Base-by-base conservation (phyloP, 1,139 yeast species). In the Saccharomycopsis hybrid region DNA sequence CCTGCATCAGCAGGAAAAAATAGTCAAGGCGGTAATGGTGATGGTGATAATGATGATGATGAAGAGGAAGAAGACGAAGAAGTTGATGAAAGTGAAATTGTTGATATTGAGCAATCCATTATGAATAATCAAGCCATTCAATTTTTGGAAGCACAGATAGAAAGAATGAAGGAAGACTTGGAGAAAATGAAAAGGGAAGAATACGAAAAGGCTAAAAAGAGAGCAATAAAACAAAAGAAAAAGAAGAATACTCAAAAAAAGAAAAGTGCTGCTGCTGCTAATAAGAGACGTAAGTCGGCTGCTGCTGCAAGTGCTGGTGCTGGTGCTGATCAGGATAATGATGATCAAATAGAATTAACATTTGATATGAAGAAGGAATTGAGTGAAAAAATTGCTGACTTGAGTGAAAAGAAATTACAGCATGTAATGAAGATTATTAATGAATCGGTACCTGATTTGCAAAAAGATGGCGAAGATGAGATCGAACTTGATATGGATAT, bases 331-430 rank as follows among this genome's bases (percentile, higher is more conserved):
- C 54, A 52, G n/a, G 56, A 59, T 58, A 54, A 58, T 60, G 61
- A 63, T 64, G 61, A 59, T 50, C 50, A 58, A 60, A 66, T 73
- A 3, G 80, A 78, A 47, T 85, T 85, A 46, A 87, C 97, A 0
- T 92, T 87, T 64, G 97, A 90, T 63, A 92, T 92, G 97, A 92
- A 94, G 76, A 87, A 88, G 64, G 95, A 88, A 65, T 83, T 92
- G 51, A 81, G 92, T 51, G 97, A 89, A 62, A 80, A 82, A 60
- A 92, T 92, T 62, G 82, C 85, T 48, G 82, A 80, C 54, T 60
- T 73, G 43, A 78, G 89, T 35, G 95, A 88, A 57, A 82, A 84
- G 66, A 87, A 86, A 69, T 71, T 92, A 60, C 87, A 84, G 59
- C 85, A 85, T 52, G 95, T 89, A 39, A 77, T 92, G 57, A 80